phyloP scores from a whole-genome alignment of 2,329 filamentous ascomycete genomes.

The Aspergillus puulaauensis region DNA sequence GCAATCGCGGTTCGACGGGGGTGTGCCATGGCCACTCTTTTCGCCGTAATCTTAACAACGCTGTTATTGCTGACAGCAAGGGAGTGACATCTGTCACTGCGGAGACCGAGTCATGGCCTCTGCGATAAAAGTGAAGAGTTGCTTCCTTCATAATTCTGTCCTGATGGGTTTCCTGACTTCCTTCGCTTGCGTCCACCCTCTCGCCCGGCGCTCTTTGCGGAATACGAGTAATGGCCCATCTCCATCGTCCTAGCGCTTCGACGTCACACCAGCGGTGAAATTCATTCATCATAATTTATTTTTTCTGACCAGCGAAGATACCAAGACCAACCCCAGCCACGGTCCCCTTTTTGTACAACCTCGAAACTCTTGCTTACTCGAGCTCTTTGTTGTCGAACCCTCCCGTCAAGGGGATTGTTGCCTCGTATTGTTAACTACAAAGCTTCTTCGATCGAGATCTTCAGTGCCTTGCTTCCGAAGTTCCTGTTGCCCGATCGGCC shows the following conservation, averaged over 20 bases:
- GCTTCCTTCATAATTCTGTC: not conserved
- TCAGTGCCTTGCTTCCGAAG: not conserved
- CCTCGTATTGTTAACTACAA: not conserved
- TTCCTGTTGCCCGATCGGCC: not conserved
- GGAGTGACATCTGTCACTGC: not conserved
- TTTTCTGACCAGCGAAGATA: not conserved
- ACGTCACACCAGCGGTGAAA: constrained; percentile 15
- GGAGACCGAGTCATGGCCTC: not conserved
- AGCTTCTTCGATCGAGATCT: not conserved
- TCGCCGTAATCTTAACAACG: constrained; percentile 4
- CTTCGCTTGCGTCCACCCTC: not conserved
- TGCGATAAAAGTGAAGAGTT: not conserved
- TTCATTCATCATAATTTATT: not conserved
- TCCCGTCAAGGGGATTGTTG: not conserved
- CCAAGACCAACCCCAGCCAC: constrained; percentile 2
- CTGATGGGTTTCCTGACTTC: not conserved
- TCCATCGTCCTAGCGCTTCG: not conserved
- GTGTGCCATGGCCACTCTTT: not conserved
- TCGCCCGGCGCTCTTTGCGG: not conserved
- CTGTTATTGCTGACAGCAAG: not conserved
- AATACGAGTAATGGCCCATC: not conserved
- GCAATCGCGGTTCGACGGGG: constrained; percentile 9
- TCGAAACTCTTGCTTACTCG: not conserved
- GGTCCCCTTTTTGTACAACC: constrained; percentile 6
- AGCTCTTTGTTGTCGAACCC: not conserved